phyloP scores from a whole-genome alignment of 1,284 basidiomycete genomes.

The Termitomyces sp. region DNA sequence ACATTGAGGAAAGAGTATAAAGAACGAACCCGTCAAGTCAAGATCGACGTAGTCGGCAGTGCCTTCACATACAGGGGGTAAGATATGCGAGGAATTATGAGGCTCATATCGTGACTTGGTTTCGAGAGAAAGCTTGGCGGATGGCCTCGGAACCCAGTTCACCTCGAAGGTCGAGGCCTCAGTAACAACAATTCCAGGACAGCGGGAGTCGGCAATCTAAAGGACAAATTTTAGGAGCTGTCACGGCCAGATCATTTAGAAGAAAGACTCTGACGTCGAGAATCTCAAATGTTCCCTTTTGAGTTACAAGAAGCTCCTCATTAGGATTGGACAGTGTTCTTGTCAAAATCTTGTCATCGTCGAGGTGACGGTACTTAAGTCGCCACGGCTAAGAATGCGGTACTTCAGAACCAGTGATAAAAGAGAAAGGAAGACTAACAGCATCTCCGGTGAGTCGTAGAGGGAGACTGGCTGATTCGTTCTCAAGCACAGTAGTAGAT shows the following conservation, averaged over 20 bases:
- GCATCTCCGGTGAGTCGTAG: conserved; percentile 83
- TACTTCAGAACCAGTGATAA: conserved; percentile 1
- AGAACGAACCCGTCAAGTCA: conserved; percentile 60
- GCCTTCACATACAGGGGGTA: conserved; percentile 79
- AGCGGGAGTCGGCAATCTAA: conserved; percentile 81
- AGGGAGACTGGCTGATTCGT: conserved; percentile 68
- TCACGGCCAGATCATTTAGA: neutral
- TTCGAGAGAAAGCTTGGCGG: conserved; percentile 51
- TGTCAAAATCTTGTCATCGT: conserved; percentile 41
- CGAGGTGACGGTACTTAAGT: conserved; percentile 65
- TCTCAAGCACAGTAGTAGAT: conserved; percentile 69
- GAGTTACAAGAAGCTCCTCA: conserved; percentile 60
- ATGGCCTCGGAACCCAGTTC: conserved; percentile 72
- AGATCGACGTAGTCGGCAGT: conserved; percentile 76
- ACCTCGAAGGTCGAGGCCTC: conserved; percentile 67
- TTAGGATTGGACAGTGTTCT: conserved; percentile 60
- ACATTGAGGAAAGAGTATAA: neutral
- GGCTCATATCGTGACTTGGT: conserved; percentile 50
- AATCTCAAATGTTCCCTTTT: conserved; percentile 77
- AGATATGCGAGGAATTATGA: conserved; percentile 63
- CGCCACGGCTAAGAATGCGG: conserved; percentile 67
- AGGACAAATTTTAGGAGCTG: neutral
- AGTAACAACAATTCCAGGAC: conserved; percentile 66
- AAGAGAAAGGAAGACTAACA: conserved; percentile 41
- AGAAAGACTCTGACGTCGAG: conserved; percentile 44